These are phyloP conservation scores for Fusarium mexicanum DNA, from an alignment of 2,329 filamentous ascomycete species.

Conservation along the genomic window DNA sequence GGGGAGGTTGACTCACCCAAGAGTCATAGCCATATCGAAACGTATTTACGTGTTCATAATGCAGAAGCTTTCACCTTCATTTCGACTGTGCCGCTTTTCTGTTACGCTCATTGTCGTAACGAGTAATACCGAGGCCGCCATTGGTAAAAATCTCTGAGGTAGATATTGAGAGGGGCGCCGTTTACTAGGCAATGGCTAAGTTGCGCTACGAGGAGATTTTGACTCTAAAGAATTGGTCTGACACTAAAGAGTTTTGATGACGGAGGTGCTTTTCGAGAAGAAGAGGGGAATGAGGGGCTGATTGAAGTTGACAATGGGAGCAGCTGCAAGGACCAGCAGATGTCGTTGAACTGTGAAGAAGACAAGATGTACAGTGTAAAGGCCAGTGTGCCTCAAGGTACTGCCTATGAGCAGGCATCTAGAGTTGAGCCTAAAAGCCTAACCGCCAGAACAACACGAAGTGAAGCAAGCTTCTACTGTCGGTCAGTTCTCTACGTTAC, in stretches of 20 bases:
- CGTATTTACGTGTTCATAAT: constrained; percentile 26
- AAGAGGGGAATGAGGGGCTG: constrained; percentile 27
- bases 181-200: constrained; percentile 29
- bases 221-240: constrained; percentile 36
- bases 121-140: constrained; percentile 36
- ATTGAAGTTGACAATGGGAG: background rate
- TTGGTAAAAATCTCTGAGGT: constrained; percentile 33
- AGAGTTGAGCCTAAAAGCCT: background rate
- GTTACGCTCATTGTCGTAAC: background rate
- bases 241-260: constrained; percentile 40
- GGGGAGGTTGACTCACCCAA: constrained; percentile 28
- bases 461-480: background rate
- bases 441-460: background rate
- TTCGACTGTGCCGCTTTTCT: constrained; percentile 15
- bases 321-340: background rate
- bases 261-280: constrained; percentile 37
- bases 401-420: background rate
- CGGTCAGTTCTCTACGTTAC: constrained; percentile 1
- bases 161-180: constrained; percentile 29
- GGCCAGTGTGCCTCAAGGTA: background rate
- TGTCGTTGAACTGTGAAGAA: background rate
- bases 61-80: constrained; percentile 21
- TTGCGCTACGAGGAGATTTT: constrained; percentile 24
- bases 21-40: constrained; percentile 28
- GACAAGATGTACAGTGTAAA: background rate